Conservation (phyloP, 2,329 filamentous ascomycete species). For the Diplodia scrobiculata region DNA sequence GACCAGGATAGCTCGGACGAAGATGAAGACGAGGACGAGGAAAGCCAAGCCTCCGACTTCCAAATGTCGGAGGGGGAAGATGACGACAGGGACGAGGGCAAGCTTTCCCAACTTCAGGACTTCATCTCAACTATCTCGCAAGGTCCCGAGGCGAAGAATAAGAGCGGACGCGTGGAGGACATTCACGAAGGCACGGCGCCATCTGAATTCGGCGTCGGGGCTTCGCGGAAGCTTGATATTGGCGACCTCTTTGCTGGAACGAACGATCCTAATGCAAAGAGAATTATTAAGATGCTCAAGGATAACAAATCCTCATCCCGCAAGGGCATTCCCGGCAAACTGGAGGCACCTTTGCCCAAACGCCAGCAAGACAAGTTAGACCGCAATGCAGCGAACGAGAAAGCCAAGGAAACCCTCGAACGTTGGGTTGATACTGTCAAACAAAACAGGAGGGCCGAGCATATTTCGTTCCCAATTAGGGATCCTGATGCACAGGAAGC, state of each 20-base stretch:
- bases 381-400: constrained; percentile 78
- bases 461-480: constrained; percentile 81
- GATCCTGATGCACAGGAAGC: constrained; percentile 66
- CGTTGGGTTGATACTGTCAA: constrained; percentile 96
- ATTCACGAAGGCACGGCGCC: constrained; percentile 64
- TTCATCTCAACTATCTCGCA: constrained; percentile 67
- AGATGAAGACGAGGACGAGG: constrained; percentile 48
- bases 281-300: constrained; percentile 73
- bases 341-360: constrained; percentile 80
- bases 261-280: constrained; percentile 74
- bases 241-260: constrained; percentile 73
- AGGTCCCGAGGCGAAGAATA: constrained; percentile 44
- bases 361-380: constrained; percentile 84
- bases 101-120: constrained; percentile 65
- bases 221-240: constrained; percentile 69
- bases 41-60: constrained; percentile 54
- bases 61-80: constrained; percentile 54
- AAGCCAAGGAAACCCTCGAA: constrained; percentile 86
- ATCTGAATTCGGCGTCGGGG: constrained; percentile 60
- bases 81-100: constrained; percentile 51
- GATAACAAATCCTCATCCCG: constrained; percentile 63
- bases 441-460: constrained; percentile 86
- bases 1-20: constrained; percentile 59
- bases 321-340: constrained; percentile 64
- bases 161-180: constrained; percentile 42